phyloP scores from a whole-genome alignment of 305 asterid genomes.

The Fraxinus nigra region DNA sequence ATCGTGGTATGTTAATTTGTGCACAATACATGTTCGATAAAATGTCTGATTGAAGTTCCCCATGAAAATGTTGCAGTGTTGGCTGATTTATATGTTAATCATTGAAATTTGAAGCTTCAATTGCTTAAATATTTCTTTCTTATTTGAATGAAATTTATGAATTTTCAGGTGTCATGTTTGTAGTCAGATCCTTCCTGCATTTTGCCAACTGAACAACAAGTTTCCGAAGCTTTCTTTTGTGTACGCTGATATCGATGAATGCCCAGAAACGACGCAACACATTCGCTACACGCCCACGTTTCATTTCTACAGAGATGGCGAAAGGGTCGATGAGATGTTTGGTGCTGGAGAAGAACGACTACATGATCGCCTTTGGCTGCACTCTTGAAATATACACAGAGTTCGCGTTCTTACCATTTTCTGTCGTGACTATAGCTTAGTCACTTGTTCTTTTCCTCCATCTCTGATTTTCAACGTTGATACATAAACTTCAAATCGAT shows the following conservation, averaged over 20 bases:
- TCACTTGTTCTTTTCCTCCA: not conserved
- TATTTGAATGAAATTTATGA: not conserved
- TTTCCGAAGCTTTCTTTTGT: constrained; percentile 60
- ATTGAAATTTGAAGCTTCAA: not conserved
- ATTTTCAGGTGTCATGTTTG: constrained; percentile 75
- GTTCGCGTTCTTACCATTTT: not conserved
- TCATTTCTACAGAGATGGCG: constrained; percentile 80
- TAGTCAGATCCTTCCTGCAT: constrained; percentile 74
- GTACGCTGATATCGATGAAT: constrained; percentile 82
- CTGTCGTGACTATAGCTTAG: not conserved
- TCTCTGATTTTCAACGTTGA: not conserved
- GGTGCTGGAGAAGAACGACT: constrained; percentile 90
- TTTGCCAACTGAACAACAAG: constrained; percentile 42
- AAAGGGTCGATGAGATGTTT: constrained; percentile 86
- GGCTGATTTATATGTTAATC: not conserved
- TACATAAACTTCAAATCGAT: not conserved
- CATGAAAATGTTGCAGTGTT: not conserved
- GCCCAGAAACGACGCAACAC: constrained; percentile 52
- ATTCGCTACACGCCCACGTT: constrained; percentile 74
- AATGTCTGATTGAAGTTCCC: not conserved
- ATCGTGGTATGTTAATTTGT: constrained; percentile 8
- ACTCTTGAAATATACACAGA: constrained; percentile 38
- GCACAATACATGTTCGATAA: not conserved
- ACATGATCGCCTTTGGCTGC: constrained; percentile 87
- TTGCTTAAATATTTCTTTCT: not conserved